Base-by-base conservation (phyloP, 805 yeast species). In the Teunomyces tritomae region DNA sequence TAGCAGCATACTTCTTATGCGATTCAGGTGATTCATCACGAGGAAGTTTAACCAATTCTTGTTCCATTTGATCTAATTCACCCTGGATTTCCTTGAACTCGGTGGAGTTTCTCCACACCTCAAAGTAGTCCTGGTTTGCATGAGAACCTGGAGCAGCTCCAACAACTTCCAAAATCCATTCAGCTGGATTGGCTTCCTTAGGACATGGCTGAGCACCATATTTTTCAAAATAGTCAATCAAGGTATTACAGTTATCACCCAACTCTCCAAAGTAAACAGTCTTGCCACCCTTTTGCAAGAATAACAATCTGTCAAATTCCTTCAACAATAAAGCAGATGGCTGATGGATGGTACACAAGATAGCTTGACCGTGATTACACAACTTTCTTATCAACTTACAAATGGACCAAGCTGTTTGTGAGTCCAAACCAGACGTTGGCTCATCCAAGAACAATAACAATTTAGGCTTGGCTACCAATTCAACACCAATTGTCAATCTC, bases 151-250 rank as follows among this genome's bases (percentile, higher is more conserved):
- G 90, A 30, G 90, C 89, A 46, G 90, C 90, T 58, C 91, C 90
- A 57, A 85, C 85, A 53, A 84, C 87, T 52, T 86, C 86, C 67
- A 89, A 73, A 96, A 89, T 89, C 94, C 95, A 89, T 70, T 89
- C 96, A 10, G 72, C 73, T 6, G 73, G 73, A 50, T 68, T 68
- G 7, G 73, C 69, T 54, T 66, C 68, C 29, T 51, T 46, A 11
- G 73, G 73, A 59, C 74, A 69, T 37, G 61, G 60, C 41, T 61
- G 67, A n/a, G 73, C 69, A 5, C 73, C 75, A 50, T 70, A 56
- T 43, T 57, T 56, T 54, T 70, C 70, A 49, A 71, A 71, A 56
- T 70, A 70, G 42, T 57, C 40, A 41, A 68, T 55, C 52, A 68
- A 58, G 4, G 63, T 51, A 17, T 47, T 49, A 11, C 71, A 60